A percentile compares a stretch with the other conserved stretches of the same genome.
Conservation (phyloP, 768 basidiomycete species). For the Coprinopsis strossmayeri region DNA sequence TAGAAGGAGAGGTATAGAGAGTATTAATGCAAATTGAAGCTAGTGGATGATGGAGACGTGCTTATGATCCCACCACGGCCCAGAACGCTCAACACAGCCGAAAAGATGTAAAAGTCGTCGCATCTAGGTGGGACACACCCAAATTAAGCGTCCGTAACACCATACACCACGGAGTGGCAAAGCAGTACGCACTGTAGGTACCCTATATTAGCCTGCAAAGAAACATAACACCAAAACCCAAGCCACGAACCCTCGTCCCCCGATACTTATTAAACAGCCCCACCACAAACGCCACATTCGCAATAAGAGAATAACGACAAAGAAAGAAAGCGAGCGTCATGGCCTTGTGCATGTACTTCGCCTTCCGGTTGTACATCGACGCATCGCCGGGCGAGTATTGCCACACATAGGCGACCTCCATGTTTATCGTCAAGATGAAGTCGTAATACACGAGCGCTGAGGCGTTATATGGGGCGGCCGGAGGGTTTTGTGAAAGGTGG, state of each 20-base stretch:
- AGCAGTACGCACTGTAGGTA: too few relatives aligned
- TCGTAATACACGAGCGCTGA: conserved; percentile 8
- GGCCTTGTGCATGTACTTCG: neutral
- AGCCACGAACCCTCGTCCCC: conserved; percentile 1
- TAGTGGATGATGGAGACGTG: too few relatives aligned
- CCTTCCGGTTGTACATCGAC: too few relatives aligned
- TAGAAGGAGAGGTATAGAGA: neutral
- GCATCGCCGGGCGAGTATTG: neutral
- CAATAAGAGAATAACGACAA: conserved; percentile 5
- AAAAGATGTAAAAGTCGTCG: conserved; percentile 3
- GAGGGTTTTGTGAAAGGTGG: too few relatives aligned
- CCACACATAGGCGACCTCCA: conserved; percentile 11
- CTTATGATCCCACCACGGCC: conserved; percentile 5
- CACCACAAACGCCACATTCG: neutral
- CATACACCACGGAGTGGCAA: neutral
- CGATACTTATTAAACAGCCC: conserved; percentile 1
- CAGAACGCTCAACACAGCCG: neutral
- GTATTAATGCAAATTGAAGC: too few relatives aligned
- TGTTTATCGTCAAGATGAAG: conserved; percentile 11
- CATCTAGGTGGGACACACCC: neutral
- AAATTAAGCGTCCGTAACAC: neutral
- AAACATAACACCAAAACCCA: neutral
- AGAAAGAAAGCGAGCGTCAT: conserved; percentile 5
- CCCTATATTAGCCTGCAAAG: neutral
- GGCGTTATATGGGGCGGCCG: neutral